A percentile compares a stretch with the other conserved stretches of the same genome.
These are phyloP conservation scores for Wallacemonas sp. DNA, from an alignment of 208 protist species.

Conservation along the genomic window DNA sequence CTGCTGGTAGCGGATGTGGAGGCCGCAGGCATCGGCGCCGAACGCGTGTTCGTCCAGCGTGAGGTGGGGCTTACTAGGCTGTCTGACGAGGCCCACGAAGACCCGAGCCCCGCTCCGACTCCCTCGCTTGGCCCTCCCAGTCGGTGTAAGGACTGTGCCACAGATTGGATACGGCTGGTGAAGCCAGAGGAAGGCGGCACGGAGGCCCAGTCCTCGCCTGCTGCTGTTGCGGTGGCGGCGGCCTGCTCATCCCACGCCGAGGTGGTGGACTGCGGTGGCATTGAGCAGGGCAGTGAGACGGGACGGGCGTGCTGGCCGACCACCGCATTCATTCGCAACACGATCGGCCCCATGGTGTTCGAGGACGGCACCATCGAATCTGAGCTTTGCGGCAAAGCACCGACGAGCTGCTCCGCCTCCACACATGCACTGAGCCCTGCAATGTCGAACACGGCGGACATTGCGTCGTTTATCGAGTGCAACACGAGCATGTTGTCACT, in stretches of 20 bases:
- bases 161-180: background rate
- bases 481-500: constrained; percentile 52
- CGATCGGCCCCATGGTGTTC: background rate
- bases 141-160: background rate
- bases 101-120: too few relatives aligned
- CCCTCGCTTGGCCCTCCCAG: too few relatives aligned
- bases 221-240: background rate
- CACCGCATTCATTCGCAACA: constrained; percentile 3
- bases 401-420: constrained; percentile 13
- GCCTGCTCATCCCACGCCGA: too few relatives aligned
- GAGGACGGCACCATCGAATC: background rate
- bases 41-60: background rate
- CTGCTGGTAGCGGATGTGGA: background rate
- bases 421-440: constrained; percentile 8
- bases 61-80: background rate
- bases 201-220: constrained; percentile 3
- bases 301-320: constrained; percentile 4
- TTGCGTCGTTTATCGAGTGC: constrained; percentile 20
- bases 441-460: constrained; percentile 43
- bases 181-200: background rate
- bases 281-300: background rate
- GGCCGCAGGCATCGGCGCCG: background rate
- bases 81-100: background rate
- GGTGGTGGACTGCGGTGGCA: background rate
- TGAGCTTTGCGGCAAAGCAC: background rate